Evolutionary conservation across 2,329 filamentous ascomycete genomes (phyloP), one percentile per base, ranked within the genome.

Genomic region (Leptographium wingfieldii): DNA sequence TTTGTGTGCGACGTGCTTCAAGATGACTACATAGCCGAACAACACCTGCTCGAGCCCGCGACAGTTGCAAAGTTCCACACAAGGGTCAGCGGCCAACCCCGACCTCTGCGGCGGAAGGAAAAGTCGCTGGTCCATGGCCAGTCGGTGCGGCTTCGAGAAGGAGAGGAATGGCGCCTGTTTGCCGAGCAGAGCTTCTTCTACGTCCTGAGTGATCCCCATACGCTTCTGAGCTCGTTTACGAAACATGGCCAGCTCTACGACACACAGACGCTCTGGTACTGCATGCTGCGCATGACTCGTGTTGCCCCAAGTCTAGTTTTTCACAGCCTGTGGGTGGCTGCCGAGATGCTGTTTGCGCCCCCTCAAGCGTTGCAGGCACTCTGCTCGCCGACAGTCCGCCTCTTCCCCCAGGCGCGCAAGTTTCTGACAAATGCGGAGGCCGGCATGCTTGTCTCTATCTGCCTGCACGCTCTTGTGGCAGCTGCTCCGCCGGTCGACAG

Each of bases 171-270:
- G 81, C 80, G 77, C 63, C 67, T 75, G 1, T 87, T 87, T 65
- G 76, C 81, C 38, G 80, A 85, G 63, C 85, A 87, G 66, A 82
- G 80, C 56, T 71, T 87, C 7, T 87, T 86, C 67, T 80, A 80
- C 64, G 78, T 85, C 7, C 73, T 88, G 55, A 83, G 81, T 64
- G 77, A 82, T 56, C 80, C 83, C 1, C 73, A 74, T 16, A 73
- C 78, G 5, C 70, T 83, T 10, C 70, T 85, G 33, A 71, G 70
- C 46, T 86, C 84, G 0, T 87, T 88, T 63, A 79, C 77, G 1
- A 69, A 72, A 52, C 73, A 79, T 12, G 77, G 75, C 12, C 74
- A 77, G 53, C 68, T 83, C 0, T 76, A 82, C 59, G 81, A 86
- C 68, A 84, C 82, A 1, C 81, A 82, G 57, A 81, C 78, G 16